Evolutionary conservation across 768 basidiomycete genomes (phyloP).

Genomic region (Kwoniella newhampshirensis): DNA sequence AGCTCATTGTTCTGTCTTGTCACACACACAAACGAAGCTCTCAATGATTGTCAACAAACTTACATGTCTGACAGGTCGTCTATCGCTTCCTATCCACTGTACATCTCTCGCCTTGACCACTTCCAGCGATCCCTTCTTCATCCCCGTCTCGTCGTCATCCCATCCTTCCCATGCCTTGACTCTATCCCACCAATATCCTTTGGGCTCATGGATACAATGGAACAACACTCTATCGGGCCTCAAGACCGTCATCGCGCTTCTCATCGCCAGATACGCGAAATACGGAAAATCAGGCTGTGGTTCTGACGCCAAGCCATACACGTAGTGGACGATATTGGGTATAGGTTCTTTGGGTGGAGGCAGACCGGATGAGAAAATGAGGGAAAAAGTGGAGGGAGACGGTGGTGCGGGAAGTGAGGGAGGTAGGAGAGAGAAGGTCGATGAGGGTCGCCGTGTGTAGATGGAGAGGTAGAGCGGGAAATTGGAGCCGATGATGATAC

Average conservation of each 20-base stretch:
- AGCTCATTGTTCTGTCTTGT: background rate
- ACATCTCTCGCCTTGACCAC: slow-evolving; percentile 41
- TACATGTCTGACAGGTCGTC: slow-evolving; percentile 37
- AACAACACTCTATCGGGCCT: slow-evolving; percentile 49
- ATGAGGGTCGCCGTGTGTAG: slow-evolving; percentile 32
- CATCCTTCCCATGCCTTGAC: slow-evolving; percentile 40
- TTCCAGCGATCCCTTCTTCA: slow-evolving; percentile 28
- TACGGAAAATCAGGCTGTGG: slow-evolving; percentile 46
- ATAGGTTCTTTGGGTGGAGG: slow-evolving; percentile 34
- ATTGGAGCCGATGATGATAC: slow-evolving; percentile 33
- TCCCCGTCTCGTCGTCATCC: slow-evolving; percentile 21
- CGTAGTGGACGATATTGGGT: slow-evolving; percentile 50
- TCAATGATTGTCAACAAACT: background rate
- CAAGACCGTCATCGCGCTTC: slow-evolving; percentile 42
- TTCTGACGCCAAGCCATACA: slow-evolving; percentile 47
- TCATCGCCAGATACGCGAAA: slow-evolving; percentile 49
- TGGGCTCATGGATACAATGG: slow-evolving; percentile 47
- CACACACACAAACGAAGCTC: background rate
- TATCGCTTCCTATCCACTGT: slow-evolving; percentile 32
- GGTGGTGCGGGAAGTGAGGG: slow-evolving; percentile 29
- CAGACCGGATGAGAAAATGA: slow-evolving; percentile 12
- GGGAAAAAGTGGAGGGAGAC: slow-evolving; percentile 15
- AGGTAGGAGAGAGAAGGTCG: slow-evolving; percentile 18
- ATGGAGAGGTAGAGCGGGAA: slow-evolving; percentile 41
- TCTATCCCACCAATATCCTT: slow-evolving; percentile 51